Percentiles rank a stretch among this genome's conserved stretches.
Evolutionary conservation across 768 basidiomycete genomes (phyloP).

Genomic region (Termitomyces sp.): DNA sequence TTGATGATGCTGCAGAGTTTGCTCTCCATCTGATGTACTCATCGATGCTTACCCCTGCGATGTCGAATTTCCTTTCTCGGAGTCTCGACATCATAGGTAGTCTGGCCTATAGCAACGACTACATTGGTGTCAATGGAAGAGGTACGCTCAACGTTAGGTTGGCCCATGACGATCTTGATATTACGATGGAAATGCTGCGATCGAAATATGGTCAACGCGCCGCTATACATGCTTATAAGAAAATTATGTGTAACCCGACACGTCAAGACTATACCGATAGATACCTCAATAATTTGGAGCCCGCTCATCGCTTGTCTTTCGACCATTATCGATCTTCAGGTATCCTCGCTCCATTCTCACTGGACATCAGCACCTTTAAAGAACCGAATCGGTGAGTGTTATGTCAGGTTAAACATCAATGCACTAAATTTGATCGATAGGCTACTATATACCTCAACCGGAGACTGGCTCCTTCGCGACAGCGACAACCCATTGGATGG

Average conservation of each 20-base stretch:
- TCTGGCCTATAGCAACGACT: conserved; percentile 7
- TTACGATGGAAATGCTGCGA: conserved; percentile 21
- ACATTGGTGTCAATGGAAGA: conserved; percentile 19
- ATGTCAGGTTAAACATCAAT: neutral
- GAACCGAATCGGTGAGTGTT: conserved; percentile 26
- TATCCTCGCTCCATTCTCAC: conserved; percentile 26
- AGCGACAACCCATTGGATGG: conserved; percentile 35
- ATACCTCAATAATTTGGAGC: conserved; percentile 27
- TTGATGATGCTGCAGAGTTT: conserved; percentile 28
- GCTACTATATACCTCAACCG: conserved; percentile 34
- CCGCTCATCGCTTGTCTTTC: conserved; percentile 30
- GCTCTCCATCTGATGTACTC: conserved; percentile 33
- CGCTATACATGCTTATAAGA: conserved; percentile 20
- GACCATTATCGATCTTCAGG: conserved; percentile 24
- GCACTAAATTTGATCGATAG: conserved; percentile 9
- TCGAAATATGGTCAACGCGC: conserved; percentile 18
- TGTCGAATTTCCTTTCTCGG: conserved; percentile 21
- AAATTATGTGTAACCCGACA: conserved; percentile 29
- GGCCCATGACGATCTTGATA: conserved; percentile 13
- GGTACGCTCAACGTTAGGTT: conserved; percentile 19
- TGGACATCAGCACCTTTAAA: conserved; percentile 21
- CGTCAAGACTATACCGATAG: conserved; percentile 37
- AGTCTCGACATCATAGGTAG: conserved; percentile 19
- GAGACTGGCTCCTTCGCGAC: conserved; percentile 36
- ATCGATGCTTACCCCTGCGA: conserved; percentile 20